These are phyloP conservation scores for Gossypium sturtianum DNA, from an alignment of 345 rosid species.

Conservation along the genomic window DNA sequence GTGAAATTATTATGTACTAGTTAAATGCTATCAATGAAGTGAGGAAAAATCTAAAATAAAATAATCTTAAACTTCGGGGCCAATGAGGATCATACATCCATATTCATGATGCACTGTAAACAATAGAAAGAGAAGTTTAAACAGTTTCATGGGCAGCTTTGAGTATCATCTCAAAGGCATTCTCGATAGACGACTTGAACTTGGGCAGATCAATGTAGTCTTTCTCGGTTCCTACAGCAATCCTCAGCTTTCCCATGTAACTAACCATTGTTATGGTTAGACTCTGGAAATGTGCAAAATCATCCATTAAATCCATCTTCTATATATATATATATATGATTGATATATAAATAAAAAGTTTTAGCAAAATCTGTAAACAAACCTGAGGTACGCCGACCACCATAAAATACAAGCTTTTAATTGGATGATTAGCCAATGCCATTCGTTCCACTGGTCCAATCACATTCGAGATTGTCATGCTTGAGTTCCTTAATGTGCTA, in stretches of 20 bases:
- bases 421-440: slow-evolving; percentile 43
- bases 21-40: background rate
- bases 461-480: slow-evolving; percentile 46
- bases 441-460: slow-evolving; percentile 39
- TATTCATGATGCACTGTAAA: background rate
- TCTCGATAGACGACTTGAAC: slow-evolving; percentile 19
- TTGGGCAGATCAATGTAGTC: slow-evolving; percentile 27
- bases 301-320: background rate
- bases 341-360: background rate
- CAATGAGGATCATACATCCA: background rate
- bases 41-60: background rate
- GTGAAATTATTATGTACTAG: background rate
- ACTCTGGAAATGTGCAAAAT: slow-evolving; percentile 20
- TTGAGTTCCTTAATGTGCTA: slow-evolving; percentile 36
- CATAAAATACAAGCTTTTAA: slow-evolving; percentile 41
- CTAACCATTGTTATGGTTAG: slow-evolving; percentile 25
- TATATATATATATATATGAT: no score
- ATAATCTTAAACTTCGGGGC: background rate
- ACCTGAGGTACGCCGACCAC: slow-evolving; percentile 44
- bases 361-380: background rate
- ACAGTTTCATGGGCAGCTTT: slow-evolving; percentile 14
- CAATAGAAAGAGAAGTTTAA: background rate
- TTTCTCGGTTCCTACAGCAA: slow-evolving; percentile 28
- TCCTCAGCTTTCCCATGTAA: slow-evolving; percentile 27
- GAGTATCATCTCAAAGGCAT: slow-evolving; percentile 26